These are phyloP conservation scores for Lentithecium fluviatile DNA, from an alignment of 495 filamentous ascomycete species.

Conservation along the genomic window DNA sequence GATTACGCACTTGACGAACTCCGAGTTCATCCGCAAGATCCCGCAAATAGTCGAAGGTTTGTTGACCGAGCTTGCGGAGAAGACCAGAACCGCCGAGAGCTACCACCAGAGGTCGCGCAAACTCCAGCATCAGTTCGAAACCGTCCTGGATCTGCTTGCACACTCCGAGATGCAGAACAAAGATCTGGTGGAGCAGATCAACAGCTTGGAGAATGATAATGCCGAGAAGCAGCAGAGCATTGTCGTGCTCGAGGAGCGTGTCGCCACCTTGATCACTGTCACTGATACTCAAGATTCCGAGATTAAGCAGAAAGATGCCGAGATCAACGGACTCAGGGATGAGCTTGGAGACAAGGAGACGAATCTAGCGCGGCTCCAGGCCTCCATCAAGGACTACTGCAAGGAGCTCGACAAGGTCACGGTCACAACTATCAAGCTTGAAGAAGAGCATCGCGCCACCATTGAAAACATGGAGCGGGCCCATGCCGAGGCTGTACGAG, in stretches of 20 bases:
- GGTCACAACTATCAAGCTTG: constrained; percentile 57
- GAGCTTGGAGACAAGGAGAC: constrained; percentile 18
- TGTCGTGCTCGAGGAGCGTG: constrained; percentile 35
- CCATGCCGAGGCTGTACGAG: constrained; percentile 27
- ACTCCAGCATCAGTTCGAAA: constrained; percentile 19
- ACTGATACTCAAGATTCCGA: constrained; percentile 48
- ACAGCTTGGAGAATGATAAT: constrained; percentile 46
- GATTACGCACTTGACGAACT: constrained; percentile 30
- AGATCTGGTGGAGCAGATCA: constrained; percentile 54
- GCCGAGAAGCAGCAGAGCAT: constrained; percentile 47
- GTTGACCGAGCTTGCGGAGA: constrained; percentile 25
- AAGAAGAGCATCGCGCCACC: constrained; percentile 51
- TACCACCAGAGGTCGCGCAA: constrained; percentile 21
- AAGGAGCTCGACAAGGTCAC: constrained; percentile 65
- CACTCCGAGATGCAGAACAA: constrained; percentile 10
- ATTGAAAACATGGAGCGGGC: constrained; percentile 34
- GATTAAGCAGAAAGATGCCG: constrained; percentile 19
- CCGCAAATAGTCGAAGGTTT: constrained; percentile 33
- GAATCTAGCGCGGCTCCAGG: constrained; percentile 58
- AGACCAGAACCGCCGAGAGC: constrained; percentile 25
- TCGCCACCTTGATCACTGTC: constrained; percentile 7
- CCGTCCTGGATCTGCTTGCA: constrained; percentile 3
- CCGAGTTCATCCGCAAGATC: constrained; percentile 36
- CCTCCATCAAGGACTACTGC: constrained; percentile 62
- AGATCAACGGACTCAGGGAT: constrained; percentile 26